Conservation (phyloP, 768 basidiomycete species). For the Termitomyces sp. region DNA sequence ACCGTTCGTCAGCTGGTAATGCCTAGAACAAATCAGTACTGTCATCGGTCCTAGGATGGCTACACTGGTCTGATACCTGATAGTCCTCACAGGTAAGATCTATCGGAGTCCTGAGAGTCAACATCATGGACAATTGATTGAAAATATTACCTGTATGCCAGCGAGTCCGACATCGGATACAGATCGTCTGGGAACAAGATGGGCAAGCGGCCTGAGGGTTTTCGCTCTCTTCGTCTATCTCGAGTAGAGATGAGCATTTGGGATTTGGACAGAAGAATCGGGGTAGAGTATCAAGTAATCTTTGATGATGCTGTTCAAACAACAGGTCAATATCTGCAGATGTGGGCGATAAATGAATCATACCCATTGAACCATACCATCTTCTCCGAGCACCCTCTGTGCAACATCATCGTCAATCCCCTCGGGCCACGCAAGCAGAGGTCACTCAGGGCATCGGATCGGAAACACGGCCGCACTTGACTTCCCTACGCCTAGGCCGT, state of each 20-base stretch:
- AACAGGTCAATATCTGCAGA: not conserved
- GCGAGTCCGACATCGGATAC: conserved; percentile 28
- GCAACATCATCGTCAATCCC: conserved; percentile 35
- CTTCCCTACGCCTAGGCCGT: conserved; percentile 23
- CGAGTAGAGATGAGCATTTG: conserved; percentile 31
- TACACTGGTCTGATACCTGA: conserved; percentile 2
- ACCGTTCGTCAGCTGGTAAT: conserved; percentile 32
- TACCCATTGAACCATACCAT: conserved; percentile 33
- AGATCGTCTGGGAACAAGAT: conserved; percentile 27
- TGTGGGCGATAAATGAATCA: not conserved
- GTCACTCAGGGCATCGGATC: conserved; percentile 35
- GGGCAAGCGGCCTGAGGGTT: conserved; percentile 32
- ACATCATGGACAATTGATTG: not conserved
- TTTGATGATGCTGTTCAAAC: conserved; percentile 28
- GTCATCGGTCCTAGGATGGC: too few species aligned
- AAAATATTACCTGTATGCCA: conserved; percentile 30
- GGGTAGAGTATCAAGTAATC: conserved; percentile 30
- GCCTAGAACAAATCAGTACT: conserved; percentile 19
- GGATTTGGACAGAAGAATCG: conserved; percentile 35
- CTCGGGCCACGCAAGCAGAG: conserved; percentile 24
- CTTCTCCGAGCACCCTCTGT: conserved; percentile 24
- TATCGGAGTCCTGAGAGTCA: not conserved
- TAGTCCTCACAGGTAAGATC: conserved; percentile 11
- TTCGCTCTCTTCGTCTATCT: conserved; percentile 28
- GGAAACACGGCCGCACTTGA: conserved; percentile 29